Conservation (phyloP, 129 eudicot genomes). For the Chrysanthemum seticuspe region DNA sequence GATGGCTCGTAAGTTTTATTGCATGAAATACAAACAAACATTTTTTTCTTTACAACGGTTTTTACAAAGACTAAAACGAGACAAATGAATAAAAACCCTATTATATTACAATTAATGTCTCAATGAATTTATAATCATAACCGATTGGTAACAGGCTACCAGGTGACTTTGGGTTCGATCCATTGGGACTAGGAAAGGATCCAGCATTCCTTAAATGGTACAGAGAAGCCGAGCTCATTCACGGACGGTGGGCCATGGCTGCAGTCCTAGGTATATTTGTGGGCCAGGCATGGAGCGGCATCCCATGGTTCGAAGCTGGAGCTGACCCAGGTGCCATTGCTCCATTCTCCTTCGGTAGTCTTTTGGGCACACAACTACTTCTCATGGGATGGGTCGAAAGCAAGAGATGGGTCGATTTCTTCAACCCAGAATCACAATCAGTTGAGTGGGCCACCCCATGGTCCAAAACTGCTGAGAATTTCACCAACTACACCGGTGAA, state of each 20-base stretch:
- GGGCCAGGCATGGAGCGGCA: slow-evolving; percentile 95
- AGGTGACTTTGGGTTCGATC: slow-evolving; percentile 98
- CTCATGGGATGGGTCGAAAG: slow-evolving; percentile 99
- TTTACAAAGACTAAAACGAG: no score
- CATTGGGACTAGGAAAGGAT: slow-evolving; percentile 91
- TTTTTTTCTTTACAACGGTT: background rate
- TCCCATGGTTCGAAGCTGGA: slow-evolving; percentile 99
- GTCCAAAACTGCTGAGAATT: slow-evolving; percentile 90
- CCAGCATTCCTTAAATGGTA: slow-evolving; percentile 98
- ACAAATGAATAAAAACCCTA: background rate
- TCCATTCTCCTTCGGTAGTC: slow-evolving; percentile 83
- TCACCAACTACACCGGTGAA: slow-evolving; percentile 80
- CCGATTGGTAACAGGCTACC: slow-evolving; percentile 63
- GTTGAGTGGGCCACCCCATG: slow-evolving; percentile 99
- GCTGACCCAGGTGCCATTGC: slow-evolving; percentile 95
- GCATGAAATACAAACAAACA: background rate
- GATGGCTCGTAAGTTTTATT: slow-evolving; percentile 89
- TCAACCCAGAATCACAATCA: slow-evolving; percentile 91
- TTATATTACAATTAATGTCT: background rate
- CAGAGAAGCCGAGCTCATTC: slow-evolving; percentile 98
- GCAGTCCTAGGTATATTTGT: slow-evolving; percentile 94
- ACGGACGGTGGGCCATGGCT: slow-evolving; percentile 99
- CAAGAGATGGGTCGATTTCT: slow-evolving; percentile 98
- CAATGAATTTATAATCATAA: slow-evolving; percentile 1
- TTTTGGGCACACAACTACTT: slow-evolving; percentile 90